Evolutionary conservation across 306 rosid genomes (phyloP), one percentile per base, ranked within the genome.

Genomic region (Lupinus albus): DNA sequence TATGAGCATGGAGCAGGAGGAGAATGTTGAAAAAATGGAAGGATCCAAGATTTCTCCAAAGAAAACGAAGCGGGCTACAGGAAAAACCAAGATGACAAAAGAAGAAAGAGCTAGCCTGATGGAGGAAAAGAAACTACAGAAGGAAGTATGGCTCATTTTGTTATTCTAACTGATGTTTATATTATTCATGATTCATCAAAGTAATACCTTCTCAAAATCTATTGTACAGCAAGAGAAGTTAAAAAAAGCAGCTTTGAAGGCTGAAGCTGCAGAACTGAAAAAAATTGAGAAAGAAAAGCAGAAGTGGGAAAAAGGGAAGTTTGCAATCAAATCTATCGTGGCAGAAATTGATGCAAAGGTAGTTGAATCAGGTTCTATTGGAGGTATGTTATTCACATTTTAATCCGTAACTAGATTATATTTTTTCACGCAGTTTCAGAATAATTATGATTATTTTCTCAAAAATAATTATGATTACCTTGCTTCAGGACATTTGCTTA

Each of bases 291-390:
- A 86, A 79, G 98, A 92, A 83, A 84, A 60, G 87, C 84, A 83
- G 68, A 89, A 79, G 80, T 89, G 93, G 96, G 96, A 86, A 67
- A 92, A 86, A 20, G 96, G 96, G 71, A 92, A 92, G 82, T 71
- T 83, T 67, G 96, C 98, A 11, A 18, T 81, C 15, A 88, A 92
- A 75, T 86, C 95, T 35, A 83, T 92, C 5, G 95, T 89, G 62
- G 95, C 95, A 63, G 91, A 87, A 72, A 83, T 92, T 70, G 96
- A 92, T 80, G 35, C 82, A 2, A 92, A 89, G 89, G 95, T 87
- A 46, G 84, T 92, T 63, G 98, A 92, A 77, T 76, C 82, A 65
- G 96, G 95, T 35, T 84, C 92, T 62, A 77, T 92, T 63, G 98
- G 98, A 81, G 98, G 98, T 88, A 74, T 58, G 73, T 56, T 83